Percentiles rank a stretch among this genome's conserved stretches.
phyloP scores from a whole-genome alignment of 2,329 filamentous ascomycete genomes.

The Botrytis paeoniae region DNA sequence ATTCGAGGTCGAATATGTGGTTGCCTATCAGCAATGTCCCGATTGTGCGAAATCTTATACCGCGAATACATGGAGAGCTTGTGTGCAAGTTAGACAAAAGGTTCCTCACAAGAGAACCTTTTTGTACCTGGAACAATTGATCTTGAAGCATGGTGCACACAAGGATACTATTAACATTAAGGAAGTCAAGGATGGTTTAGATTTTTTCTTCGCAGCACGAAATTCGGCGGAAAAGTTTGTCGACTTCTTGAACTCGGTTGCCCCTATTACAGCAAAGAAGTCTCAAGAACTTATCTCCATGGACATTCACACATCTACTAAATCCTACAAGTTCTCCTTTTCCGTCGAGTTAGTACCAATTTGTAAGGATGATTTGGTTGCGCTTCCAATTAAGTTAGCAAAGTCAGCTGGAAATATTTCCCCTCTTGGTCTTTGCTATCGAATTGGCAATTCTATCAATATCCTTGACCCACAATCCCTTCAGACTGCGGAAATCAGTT shows the following conservation, averaged over 20 bases:
- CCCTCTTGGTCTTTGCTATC: conserved; percentile 80
- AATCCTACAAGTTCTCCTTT: conserved; percentile 92
- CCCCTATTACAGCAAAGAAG: conserved; percentile 75
- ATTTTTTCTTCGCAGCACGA: conserved; percentile 87
- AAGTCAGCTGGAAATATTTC: conserved; percentile 85
- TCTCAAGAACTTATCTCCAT: conserved; percentile 92
- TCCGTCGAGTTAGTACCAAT: conserved; percentile 88
- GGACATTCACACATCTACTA: conserved; percentile 85
- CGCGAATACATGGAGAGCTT: conserved; percentile 90
- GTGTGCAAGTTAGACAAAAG: conserved; percentile 93
- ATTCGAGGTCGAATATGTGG: conserved; percentile 91
- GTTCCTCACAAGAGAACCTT: conserved; percentile 91
- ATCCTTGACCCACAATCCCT: conserved; percentile 87
- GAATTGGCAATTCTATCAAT: conserved; percentile 85
- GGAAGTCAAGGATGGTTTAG: conserved; percentile 90
- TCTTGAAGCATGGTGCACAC: conserved; percentile 90
- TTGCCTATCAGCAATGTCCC: conserved; percentile 88
- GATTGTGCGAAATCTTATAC: conserved; percentile 97
- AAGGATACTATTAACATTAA: conserved; percentile 97
- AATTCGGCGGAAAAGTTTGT: conserved; percentile 93
- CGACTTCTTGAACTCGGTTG: conserved; percentile 82
- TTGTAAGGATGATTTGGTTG: conserved; percentile 97
- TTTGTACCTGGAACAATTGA: conserved; percentile 84
- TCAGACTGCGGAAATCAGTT: conserved; percentile 81
- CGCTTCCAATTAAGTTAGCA: conserved; percentile 83